Evolutionary conservation across 1,139 yeast genomes (phyloP), one percentile per base, ranked within the genome.

Genomic region (Lodderomyces margitis): DNA sequence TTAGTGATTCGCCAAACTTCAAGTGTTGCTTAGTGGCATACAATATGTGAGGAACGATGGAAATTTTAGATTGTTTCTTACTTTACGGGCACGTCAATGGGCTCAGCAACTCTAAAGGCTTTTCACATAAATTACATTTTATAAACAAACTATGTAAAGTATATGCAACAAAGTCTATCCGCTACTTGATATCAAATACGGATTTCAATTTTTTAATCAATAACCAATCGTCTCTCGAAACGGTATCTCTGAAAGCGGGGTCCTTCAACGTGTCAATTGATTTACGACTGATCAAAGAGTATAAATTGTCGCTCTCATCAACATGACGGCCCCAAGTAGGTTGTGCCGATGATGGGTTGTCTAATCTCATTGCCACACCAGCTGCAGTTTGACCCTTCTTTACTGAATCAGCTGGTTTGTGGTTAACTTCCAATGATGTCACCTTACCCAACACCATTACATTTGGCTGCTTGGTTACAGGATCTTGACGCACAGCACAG

Each of bases 261-360:
- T 92, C 98, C 71, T 92, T 92, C 74, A 92, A 81, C n/a, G 96
- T 87, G 62, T 92, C 98, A 57, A 92, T 91, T 28, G 96, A 86
- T 64, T 75, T 85, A 74, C 98, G 82, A 20, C 94, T 64, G 52
- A 92, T 79, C 69, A 86, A 77, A 10, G 98, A 92, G 68, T 89
- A 92, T 60, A 92, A 75, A 43, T 80, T 77, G 63, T 92, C 99
- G 50, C 79, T 74, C 66, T 92, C 98, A 61, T 89, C 96, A 56
- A 92, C 95, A 61, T 92, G 99, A 74, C 98, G 88, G 49, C 99
- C 99, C 98, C 98, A 92, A 14, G 88, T 83, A 45, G 98, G 98
- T 69, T 89, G 96, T 50, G 87, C 92, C 42, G 89, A 76, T 21
- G 94, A 82, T 45, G 96, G 95, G 55, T 89, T 83, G 46, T 92